These are phyloP conservation scores for Kodamaea sagamina DNA, from an alignment of 805 yeast genomes.

Conservation along the genomic window DNA sequence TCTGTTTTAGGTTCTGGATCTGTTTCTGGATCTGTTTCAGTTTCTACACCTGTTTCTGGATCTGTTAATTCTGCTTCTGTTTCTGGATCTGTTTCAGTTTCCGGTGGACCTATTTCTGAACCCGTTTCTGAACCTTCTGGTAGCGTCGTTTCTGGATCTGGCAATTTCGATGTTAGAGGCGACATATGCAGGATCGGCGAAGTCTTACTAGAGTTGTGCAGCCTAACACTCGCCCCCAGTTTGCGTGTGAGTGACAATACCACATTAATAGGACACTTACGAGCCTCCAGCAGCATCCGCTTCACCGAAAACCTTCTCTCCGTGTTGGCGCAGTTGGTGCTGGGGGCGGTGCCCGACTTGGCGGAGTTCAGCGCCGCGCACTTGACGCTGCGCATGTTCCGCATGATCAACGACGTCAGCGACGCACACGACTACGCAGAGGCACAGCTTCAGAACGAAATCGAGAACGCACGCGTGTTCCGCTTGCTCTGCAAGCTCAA, in stretches of 20 bases:
- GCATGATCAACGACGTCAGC: constrained; percentile 51
- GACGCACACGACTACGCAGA: constrained; percentile 60
- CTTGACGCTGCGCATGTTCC: constrained; percentile 41
- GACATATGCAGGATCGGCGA: constrained; percentile 65
- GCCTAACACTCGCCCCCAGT: constrained; percentile 33
- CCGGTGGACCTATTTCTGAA: too few species aligned
- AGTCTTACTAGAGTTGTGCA: constrained; percentile 57
- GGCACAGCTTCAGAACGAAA: constrained; percentile 62
- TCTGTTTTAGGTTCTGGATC: too few species aligned
- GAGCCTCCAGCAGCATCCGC: constrained; percentile 16
- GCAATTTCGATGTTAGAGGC: too few species aligned
- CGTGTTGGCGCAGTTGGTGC: constrained; percentile 32
- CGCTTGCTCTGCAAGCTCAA: constrained; percentile 80
- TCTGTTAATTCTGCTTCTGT: too few species aligned
- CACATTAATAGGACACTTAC: constrained; percentile 18
- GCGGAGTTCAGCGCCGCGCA: constrained; percentile 24
- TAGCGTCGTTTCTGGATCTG: too few species aligned
- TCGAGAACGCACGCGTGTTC: constrained; percentile 87
- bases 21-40: too few species aligned
- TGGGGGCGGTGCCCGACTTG: constrained; percentile 21
- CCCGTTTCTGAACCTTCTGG: too few species aligned
- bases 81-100: too few species aligned
- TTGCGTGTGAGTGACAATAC: constrained; percentile 20
- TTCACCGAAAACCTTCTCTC: constrained; percentile 49
- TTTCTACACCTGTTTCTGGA: too few species aligned